phyloP scores from a whole-genome alignment of 2,329 filamentous ascomycete genomes.

The Neonectria coccinea region DNA sequence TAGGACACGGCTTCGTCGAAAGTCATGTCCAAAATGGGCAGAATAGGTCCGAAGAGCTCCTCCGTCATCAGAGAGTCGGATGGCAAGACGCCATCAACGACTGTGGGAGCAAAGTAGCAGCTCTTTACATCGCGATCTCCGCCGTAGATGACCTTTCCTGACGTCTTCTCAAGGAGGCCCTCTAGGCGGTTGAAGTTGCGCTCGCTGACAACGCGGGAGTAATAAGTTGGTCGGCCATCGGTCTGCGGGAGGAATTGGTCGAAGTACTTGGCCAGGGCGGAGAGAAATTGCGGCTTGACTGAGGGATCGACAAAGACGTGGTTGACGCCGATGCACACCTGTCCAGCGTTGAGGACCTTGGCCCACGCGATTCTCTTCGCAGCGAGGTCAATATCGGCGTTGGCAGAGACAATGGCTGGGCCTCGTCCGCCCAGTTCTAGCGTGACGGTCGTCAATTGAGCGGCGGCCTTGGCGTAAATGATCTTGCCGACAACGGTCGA shows the following conservation, averaged over 20 bases:
- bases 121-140: constrained; percentile 47
- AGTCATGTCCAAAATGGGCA: constrained; percentile 53
- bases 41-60: constrained; percentile 54
- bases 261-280: constrained; percentile 48
- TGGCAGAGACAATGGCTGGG: constrained; percentile 56
- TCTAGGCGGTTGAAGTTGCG: constrained; percentile 56
- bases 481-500: constrained; percentile 53
- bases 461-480: constrained; percentile 55
- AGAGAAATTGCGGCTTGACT: constrained; percentile 53
- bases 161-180: constrained; percentile 50
- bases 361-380: constrained; percentile 56
- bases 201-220: constrained; percentile 55
- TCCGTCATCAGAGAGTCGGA: constrained; percentile 8
- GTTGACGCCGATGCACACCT: constrained; percentile 50
- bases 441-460: constrained; percentile 56
- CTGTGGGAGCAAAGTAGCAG: constrained; percentile 51
- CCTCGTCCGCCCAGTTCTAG: constrained; percentile 60
- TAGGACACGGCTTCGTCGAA: constrained; percentile 47
- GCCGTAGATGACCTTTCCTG: constrained; percentile 53
- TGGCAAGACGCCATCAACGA: constrained; percentile 52
- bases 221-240: constrained; percentile 38
- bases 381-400: constrained; percentile 55
- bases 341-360: constrained; percentile 50
- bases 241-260: background rate
- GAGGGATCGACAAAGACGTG: constrained; percentile 58